Evolutionary conservation across 352 stramenopile species (phyloP), one percentile per base, ranked within the genome.

Genomic region (Phytopythium cucurbitacearum): DNA sequence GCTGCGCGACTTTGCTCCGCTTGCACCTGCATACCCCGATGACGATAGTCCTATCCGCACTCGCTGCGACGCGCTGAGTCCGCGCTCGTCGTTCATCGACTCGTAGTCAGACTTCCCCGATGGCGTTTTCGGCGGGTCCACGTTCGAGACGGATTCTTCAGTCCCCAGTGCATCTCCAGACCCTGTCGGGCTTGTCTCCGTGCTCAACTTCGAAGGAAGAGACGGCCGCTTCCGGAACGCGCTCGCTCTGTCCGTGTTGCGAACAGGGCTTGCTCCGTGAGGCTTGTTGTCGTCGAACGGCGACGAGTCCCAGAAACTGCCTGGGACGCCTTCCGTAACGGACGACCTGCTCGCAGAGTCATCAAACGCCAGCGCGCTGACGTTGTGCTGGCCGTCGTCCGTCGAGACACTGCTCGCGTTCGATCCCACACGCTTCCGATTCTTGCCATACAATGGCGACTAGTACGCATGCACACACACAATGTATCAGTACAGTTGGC

Each of bases 1-100:
- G 38, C 49, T 89, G 21, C 87, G 78, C 40, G 80, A 80, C 7
- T 34, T 90, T 47, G 80, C 73, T 45, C 87, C 78, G 75, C 77
- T 78, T 9, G 80, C 36, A 46, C 62, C 63, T 55, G 60, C 39
- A 37, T 85, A 75, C 5, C 21, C 21, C 21, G 21, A 28, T 2
- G 55, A 49, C 0, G 77, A 79, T 11, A 85, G 45, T 32, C 75
- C 81, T 48, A 89, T 67, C 1, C 80, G 74, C 36, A 85, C 68
- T 5, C 70, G 71, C 61, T 90, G 77, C 7, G 76, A 71, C 4
- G 77, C 77, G 49, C 67, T 89, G 10, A 84, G 63, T n/a, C 51
- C 66, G 16, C 60, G 59, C 5, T 69, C 58, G 9, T 64, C 51
- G 15, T 71, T 67, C 7, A 51, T 51, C 7, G 54, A 48, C 5